Evolutionary conservation across 2,329 filamentous ascomycete species (phyloP).

Genomic region (Drechmeria coniospora): DNA sequence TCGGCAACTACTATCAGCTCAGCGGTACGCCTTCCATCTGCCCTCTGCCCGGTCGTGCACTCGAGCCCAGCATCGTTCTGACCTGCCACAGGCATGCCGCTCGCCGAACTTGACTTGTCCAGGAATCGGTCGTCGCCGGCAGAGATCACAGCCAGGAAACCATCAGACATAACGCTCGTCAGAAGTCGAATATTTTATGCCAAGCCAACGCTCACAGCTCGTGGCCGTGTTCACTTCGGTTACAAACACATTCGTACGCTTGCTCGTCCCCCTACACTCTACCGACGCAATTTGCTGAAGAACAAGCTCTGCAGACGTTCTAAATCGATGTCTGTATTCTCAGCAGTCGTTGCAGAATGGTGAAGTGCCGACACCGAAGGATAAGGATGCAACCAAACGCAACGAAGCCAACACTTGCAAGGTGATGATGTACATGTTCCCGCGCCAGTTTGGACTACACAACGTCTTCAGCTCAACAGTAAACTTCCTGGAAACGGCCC

Average conservation of each 20-base stretch:
- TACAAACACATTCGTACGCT: slow-evolving; percentile 65
- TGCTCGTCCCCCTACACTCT: too few relatives aligned
- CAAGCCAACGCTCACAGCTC: slow-evolving; percentile 52
- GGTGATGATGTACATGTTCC: slow-evolving; percentile 86
- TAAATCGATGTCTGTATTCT: slow-evolving; percentile 49
- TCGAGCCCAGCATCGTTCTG: slow-evolving; percentile 2
- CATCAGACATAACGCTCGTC: slow-evolving; percentile 56
- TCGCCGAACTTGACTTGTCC: slow-evolving; percentile 27
- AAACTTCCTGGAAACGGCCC: slow-evolving; percentile 48
- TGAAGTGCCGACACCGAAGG: background rate
- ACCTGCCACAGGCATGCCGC: slow-evolving; percentile 25
- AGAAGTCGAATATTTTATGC: slow-evolving; percentile 80
- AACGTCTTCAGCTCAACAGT: slow-evolving; percentile 74
- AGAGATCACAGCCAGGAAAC: slow-evolving; percentile 11
- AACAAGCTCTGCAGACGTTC: slow-evolving; percentile 61
- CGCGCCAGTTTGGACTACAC: slow-evolving; percentile 74
- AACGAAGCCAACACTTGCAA: slow-evolving; percentile 41
- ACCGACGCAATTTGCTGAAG: too few relatives aligned
- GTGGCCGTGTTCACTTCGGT: slow-evolving; percentile 55
- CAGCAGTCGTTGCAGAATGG: background rate
- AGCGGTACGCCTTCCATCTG: slow-evolving; percentile 47
- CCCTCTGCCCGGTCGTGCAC: background rate
- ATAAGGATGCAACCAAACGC: background rate
- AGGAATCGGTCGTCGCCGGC: background rate
- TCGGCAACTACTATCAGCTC: slow-evolving; percentile 60